A percentile compares a stretch with the other conserved stretches of the same genome.
phyloP scores from a whole-genome alignment of 345 rosid genomes.

The Gossypium australe region DNA sequence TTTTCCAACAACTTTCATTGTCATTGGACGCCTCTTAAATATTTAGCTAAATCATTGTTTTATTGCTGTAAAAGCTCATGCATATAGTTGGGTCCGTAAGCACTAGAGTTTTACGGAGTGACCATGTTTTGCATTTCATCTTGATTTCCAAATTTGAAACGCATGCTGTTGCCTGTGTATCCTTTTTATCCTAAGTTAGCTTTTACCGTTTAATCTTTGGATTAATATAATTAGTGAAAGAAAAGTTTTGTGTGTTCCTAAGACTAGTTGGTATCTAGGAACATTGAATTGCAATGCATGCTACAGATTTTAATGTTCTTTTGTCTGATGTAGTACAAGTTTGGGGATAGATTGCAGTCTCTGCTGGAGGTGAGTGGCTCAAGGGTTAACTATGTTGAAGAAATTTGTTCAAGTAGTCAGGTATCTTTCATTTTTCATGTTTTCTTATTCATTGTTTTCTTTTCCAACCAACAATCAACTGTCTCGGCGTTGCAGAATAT shows the following conservation, averaged over 20 bases:
- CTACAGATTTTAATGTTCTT: neutral
- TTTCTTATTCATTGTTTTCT: neutral
- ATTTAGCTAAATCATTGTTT: neutral
- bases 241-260: neutral
- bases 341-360: constrained; percentile 44
- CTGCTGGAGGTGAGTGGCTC: constrained; percentile 57
- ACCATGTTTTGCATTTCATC: neutral
- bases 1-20: neutral
- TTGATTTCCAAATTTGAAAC: neutral
- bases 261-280: neutral
- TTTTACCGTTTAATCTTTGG: neutral
- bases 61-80: neutral
- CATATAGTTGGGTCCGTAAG: neutral
- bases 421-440: constrained; percentile 27
- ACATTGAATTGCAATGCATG: neutral
- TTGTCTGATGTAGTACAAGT: constrained; percentile 55
- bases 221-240: neutral
- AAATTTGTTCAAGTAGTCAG: constrained; percentile 58
- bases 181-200: neutral
- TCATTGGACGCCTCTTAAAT: neutral
- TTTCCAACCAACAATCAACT: neutral
- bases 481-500: neutral
- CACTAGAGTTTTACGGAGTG: neutral
- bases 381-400: constrained; percentile 42
- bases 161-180: neutral